These are phyloP conservation scores for Sphagnurus paluster DNA, from an alignment of 1,284 basidiomycete genomes.

Conservation along the genomic window DNA sequence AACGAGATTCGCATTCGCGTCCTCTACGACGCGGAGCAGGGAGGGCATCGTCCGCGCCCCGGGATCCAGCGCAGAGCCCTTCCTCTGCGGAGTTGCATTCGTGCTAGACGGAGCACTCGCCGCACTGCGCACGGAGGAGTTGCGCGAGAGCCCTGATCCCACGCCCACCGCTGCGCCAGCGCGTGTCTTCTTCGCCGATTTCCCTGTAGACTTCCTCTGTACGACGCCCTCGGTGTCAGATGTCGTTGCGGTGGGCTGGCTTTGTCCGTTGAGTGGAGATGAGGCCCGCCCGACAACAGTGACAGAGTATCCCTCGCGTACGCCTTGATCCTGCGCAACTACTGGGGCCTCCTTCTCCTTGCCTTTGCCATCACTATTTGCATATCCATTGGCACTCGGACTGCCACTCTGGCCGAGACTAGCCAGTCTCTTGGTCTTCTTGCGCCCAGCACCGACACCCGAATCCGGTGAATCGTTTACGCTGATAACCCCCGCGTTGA, in stretches of 20 bases:
- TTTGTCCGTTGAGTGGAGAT: too few relatives aligned
- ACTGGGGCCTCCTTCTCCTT: background rate
- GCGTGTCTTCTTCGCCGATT: background rate
- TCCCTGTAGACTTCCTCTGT: too few relatives aligned
- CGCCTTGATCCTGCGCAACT: conserved; percentile 11
- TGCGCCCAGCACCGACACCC: background rate
- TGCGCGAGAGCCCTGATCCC: background rate
- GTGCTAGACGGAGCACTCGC: conserved; percentile 17
- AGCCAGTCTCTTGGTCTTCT: background rate
- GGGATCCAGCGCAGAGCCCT: conserved; percentile 13
- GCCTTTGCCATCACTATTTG: background rate
- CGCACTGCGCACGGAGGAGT: conserved; percentile 11
- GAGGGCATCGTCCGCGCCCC: conserved; percentile 9
- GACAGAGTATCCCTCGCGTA: conserved; percentile 5
- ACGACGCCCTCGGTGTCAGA: too few relatives aligned
- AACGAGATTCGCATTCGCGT: conserved; percentile 14
- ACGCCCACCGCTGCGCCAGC: conserved; percentile 1
- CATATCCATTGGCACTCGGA: too few relatives aligned
- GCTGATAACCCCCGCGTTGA: too few relatives aligned
- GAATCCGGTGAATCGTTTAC: too few relatives aligned
- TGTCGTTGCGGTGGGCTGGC: too few relatives aligned
- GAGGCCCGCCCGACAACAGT: conserved; percentile 8
- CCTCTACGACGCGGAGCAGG: conserved; percentile 10
- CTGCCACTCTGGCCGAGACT: too few relatives aligned
- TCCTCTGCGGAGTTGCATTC: conserved; percentile 7